Evolutionary conservation across 225 moss, liverwort and hornwort genomes (phyloP), one percentile per base, ranked within the genome.

Genomic region (Pseudisothecium myosuroides): DNA sequence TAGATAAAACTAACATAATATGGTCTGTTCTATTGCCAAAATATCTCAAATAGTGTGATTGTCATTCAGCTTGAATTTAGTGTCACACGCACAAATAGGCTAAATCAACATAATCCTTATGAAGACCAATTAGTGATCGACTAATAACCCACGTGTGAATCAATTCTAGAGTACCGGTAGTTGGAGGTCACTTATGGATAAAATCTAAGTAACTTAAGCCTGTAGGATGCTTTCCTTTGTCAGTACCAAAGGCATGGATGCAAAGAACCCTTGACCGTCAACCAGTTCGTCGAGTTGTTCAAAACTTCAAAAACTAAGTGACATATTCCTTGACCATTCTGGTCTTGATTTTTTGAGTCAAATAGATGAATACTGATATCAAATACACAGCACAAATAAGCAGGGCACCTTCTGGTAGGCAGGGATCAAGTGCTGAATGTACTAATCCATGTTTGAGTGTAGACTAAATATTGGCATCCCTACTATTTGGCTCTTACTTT

Each of bases 101-200:
- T 52, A 47, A 68, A 74, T 29, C 4, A 74, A 0, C 18, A 29
- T 29, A 50, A 13, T 7, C 49, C 1, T 47, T 32, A 20, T 2
- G 0, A 20, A 12, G 20, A 21, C 6, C 2, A 32, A 49, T 76
- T 34, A 76, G 14, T 36, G 14, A 77, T 36, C 0, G 0, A 14
- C 3, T 36, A 23, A 14, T 3, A 52, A 21, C 36, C 36, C 54
- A 54, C 14, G 54, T 54, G 23, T 23, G 14, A 54, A 54, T 9
- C 2, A 0, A 54, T 9, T 36, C 2, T 14, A 9, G 36, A 52
- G 14, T 52, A n/a, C n/a, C n/a, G n/a, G n/a, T n/a, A 36, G 52
- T 14, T 52, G 14, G 31, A 3, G 21, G 14, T 34, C 34, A 76
- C 0, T 76, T 14, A 34, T 23, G 9, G 3, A 76, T 36, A 52